Evolutionary conservation across 495 filamentous ascomycete species (phyloP).

Genomic region (Filosporella fistucella): DNA sequence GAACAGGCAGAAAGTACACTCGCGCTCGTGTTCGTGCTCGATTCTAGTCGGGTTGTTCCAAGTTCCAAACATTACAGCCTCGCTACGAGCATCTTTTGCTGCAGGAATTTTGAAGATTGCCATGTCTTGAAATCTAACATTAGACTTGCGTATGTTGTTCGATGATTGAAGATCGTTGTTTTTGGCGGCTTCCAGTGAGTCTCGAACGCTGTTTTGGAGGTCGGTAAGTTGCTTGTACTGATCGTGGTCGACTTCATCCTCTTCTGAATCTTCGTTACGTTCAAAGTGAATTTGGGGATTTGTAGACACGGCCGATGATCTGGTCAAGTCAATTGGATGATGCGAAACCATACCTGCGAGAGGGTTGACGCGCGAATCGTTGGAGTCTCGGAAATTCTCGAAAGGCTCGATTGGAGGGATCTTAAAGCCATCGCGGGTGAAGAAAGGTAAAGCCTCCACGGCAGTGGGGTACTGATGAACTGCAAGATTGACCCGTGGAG

Average conservation of each 20-base stretch:
- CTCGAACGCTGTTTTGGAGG: neutral
- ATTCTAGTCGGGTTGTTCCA: neutral
- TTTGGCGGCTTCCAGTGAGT: neutral
- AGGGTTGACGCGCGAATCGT: no score
- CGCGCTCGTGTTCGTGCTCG: neutral
- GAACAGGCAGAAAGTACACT: slow-evolving; percentile 15
- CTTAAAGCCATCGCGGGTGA: no score
- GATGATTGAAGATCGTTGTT: neutral
- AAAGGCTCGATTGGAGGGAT: no score
- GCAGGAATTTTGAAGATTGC: neutral
- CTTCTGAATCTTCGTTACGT: neutral
- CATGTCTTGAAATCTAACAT: neutral
- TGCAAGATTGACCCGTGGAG: no score
- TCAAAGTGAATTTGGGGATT: neutral
- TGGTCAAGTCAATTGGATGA: neutral
- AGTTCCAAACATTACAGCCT: neutral
- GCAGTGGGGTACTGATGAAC: no score
- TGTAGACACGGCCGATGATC: neutral
- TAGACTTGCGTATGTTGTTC: neutral
- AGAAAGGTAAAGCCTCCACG: no score
- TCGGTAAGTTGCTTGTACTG: neutral
- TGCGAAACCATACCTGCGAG: no score
- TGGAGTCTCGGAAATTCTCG: no score
- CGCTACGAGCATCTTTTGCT: neutral
- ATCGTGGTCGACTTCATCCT: neutral